Conservation (phyloP, 2,329 filamentous ascomycete genomes). For the Colletotrichum endophyticum region DNA sequence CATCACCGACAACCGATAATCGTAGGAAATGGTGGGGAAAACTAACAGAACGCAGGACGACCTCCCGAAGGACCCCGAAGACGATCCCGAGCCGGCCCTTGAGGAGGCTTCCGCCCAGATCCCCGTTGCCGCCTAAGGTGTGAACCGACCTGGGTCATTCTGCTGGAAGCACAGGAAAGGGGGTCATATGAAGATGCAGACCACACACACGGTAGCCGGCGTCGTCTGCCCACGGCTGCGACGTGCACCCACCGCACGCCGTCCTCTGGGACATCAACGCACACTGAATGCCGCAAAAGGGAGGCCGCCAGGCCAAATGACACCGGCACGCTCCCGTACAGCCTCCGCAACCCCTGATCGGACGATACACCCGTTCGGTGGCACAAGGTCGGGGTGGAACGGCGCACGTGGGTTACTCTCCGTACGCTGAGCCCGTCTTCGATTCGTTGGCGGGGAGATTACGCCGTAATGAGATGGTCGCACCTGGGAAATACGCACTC, state of each 20-base stretch:
- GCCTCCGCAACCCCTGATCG: neutral
- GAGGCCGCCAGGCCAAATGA: neutral
- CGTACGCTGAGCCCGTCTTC: neutral
- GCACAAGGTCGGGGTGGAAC: neutral
- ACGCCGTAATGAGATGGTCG: neutral
- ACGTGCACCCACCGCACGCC: neutral
- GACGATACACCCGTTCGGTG: neutral
- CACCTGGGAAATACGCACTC: neutral
- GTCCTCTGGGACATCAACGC: neutral
- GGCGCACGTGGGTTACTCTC: neutral
- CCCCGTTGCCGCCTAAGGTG: slow-evolving; percentile 42
- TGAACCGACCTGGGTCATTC: neutral
- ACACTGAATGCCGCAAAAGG: neutral
- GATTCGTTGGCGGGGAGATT: neutral
- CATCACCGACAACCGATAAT: no score
- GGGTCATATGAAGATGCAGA: neutral
- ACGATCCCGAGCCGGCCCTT: slow-evolving; percentile 33
- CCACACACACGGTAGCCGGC: neutral
- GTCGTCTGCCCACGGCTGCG: neutral
- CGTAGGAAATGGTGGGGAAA: neutral
- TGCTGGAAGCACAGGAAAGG: neutral
- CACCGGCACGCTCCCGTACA: neutral
- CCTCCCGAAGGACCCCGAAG: slow-evolving; percentile 42
- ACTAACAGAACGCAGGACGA: slow-evolving; percentile 40
- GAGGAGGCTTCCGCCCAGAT: slow-evolving; percentile 38